These are phyloP conservation scores for Podaxis mareebaensis DNA, from an alignment of 768 basidiomycete species.

Conservation along the genomic window DNA sequence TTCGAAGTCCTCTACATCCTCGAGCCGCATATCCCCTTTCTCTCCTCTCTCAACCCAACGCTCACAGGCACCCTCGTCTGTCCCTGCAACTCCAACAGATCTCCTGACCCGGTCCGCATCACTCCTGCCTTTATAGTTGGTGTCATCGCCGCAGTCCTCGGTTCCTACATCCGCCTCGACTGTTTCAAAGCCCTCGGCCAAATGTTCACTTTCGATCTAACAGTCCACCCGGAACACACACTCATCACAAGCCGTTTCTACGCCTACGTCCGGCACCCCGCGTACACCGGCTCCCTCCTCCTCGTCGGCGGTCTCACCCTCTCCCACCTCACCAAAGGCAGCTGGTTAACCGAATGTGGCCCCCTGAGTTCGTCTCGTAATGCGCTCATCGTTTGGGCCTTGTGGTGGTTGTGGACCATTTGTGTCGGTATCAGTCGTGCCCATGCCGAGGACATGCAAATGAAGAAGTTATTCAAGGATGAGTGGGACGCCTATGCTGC, in stretches of 20 bases:
- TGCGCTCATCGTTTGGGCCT: slow-evolving; percentile 32
- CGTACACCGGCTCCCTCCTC: slow-evolving; percentile 54
- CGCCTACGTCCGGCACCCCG: slow-evolving; percentile 53
- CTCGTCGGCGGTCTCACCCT: slow-evolving; percentile 47
- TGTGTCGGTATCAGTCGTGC: slow-evolving; percentile 50
- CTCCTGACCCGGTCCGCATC: slow-evolving; percentile 29
- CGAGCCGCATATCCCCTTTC: slow-evolving; percentile 27
- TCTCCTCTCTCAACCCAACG: slow-evolving; percentile 30
- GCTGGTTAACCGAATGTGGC: slow-evolving; percentile 48
- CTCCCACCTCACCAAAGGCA: slow-evolving; percentile 46
- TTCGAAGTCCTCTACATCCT: slow-evolving; percentile 52
- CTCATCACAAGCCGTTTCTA: slow-evolving; percentile 54
- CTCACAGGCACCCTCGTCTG: slow-evolving; percentile 35
- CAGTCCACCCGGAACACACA: slow-evolving; percentile 50
- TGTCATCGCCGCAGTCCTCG: slow-evolving; percentile 40
- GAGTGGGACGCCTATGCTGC: slow-evolving; percentile 51
- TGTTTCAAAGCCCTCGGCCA: slow-evolving; percentile 55
- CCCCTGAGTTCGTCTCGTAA: slow-evolving; percentile 27
- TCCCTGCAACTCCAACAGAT: slow-evolving; percentile 22
- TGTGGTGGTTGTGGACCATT: slow-evolving; percentile 53
- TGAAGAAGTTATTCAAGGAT: slow-evolving; percentile 42
- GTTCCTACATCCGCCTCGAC: slow-evolving; percentile 49
- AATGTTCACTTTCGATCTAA: slow-evolving; percentile 61
- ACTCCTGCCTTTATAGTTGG: slow-evolving; percentile 50
- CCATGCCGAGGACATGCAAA: slow-evolving; percentile 51